Base-by-base conservation (phyloP, 108 stramenopile species). In the Aurantiochytrium sp. region DNA sequence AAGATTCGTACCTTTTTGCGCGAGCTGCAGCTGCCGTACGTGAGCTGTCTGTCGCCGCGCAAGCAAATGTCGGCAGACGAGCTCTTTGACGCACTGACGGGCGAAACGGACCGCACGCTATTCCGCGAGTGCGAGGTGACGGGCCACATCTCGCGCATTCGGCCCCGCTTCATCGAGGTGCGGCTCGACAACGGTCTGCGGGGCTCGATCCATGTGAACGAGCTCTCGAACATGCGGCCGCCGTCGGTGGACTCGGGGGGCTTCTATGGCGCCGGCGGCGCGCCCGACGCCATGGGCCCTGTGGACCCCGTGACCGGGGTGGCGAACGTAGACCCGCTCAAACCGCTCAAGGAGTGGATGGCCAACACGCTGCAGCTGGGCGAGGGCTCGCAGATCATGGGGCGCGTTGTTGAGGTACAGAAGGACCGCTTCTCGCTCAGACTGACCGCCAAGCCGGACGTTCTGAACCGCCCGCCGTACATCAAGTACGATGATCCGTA, bases 341-440 rank as follows among this genome's bases (percentile, higher is more conserved):
- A 95, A 95, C 90, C 95, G 94, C 37, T 81, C 95, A 95, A 87
- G 95, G 95, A 45, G 96, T 96, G 89, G 86, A 95, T 48, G 94
- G 95, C 30, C 95, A 96, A 81, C 95, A 96, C 55, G 86, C 95
- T 89, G 95, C 42, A 48, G 27, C 45, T 97, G 8, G 68, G 91
- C 10, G 93, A 93, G 68, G 96, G 96, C 19, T 89, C 92, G 24
- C 91, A 96, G 59, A 94, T 96, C 21, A 95, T 94, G 5, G 96
- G 95, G 15, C 85, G 96, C 50, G 91, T 97, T 8, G 95, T 95
- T 10, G 94, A 95, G 89, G 95, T 97, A 8, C 95, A 96, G 88
- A 96, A 96, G 93, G 96, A 97, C 85, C 95, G 96, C 55, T 94
- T 97, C 91, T 93, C 92, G 45, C 95, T 97, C 42, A 96, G 96